Percentiles rank a stretch among this genome's conserved stretches.
Conservation (phyloP, 2,329 filamentous ascomycete species). For the Phialocephala sp. region DNA sequence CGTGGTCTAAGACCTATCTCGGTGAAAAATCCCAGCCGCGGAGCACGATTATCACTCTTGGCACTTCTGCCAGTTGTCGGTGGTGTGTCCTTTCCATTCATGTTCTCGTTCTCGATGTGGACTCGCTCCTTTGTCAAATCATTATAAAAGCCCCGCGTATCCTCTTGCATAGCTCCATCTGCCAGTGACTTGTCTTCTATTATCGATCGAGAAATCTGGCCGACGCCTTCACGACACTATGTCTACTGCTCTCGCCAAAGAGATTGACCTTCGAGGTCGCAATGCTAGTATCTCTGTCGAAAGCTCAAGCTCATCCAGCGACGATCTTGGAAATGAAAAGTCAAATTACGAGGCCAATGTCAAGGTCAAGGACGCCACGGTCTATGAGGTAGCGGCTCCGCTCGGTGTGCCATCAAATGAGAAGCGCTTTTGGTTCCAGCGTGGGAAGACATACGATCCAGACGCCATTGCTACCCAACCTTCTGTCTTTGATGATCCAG, state of each 20-base stretch:
- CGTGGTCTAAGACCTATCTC: neutral
- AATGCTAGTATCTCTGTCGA: neutral
- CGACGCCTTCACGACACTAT: conserved; percentile 1
- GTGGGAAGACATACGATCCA: conserved; percentile 32
- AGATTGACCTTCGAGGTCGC: conserved; percentile 14
- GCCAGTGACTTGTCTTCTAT: neutral
- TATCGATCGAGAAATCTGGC: neutral
- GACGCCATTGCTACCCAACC: conserved; percentile 37
- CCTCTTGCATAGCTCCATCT: neutral
- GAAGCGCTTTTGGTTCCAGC: conserved; percentile 36
- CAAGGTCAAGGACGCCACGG: neutral
- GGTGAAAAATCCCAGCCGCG: neutral
- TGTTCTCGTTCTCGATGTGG: neutral
- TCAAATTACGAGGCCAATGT: neutral
- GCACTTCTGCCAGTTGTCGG: neutral
- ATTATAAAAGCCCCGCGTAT: neutral
- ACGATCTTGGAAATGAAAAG: conserved; percentile 15
- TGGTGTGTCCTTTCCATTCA: neutral
- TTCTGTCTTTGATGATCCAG: conserved; percentile 38
- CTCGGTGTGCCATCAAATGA: conserved; percentile 31
- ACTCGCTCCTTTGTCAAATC: neutral
- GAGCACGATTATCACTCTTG: conserved; percentile 5
- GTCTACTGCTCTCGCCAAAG: conserved; percentile 24
- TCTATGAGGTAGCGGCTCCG: conserved; percentile 10
- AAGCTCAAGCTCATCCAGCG: conserved; percentile 10